Percentiles rank a stretch among this genome's conserved stretches.
These are phyloP conservation scores for Decorospora gaudefroyi DNA, from an alignment of 2,329 filamentous ascomycete species.

Conservation along the genomic window DNA sequence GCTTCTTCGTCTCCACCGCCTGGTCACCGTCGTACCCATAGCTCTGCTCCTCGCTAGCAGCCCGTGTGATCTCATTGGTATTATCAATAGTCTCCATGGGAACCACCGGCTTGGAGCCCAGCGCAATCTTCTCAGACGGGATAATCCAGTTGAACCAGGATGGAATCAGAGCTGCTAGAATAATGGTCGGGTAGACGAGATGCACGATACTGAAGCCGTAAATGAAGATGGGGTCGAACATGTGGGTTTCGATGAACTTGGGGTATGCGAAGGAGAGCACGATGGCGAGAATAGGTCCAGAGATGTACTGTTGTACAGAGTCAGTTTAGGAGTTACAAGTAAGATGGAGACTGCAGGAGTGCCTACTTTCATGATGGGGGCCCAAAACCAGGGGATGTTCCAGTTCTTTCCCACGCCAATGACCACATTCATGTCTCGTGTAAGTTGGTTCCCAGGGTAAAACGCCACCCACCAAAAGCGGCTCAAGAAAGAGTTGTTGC, in stretches of 20 bases:
- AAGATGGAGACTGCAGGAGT: neutral
- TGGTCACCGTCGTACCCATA: neutral
- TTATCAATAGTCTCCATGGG: slow-evolving; percentile 10
- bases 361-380: slow-evolving; percentile 20
- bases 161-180: slow-evolving; percentile 3
- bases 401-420: slow-evolving; percentile 58
- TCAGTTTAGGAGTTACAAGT: neutral
- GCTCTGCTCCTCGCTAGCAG: slow-evolving; percentile 3
- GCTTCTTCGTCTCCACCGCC: neutral
- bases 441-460: slow-evolving; percentile 61
- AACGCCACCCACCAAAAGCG: slow-evolving; percentile 53
- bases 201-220: slow-evolving; percentile 29
- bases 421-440: slow-evolving; percentile 58
- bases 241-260: slow-evolving; percentile 20
- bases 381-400: slow-evolving; percentile 57
- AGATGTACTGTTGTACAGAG: slow-evolving; percentile 16
- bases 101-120: slow-evolving; percentile 6
- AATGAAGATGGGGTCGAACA: slow-evolving; percentile 32
- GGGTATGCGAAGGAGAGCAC: slow-evolving; percentile 33
- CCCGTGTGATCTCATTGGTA: neutral
- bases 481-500: slow-evolving; percentile 16
- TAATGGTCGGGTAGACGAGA: slow-evolving; percentile 5
- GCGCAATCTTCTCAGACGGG: neutral
- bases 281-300: slow-evolving; percentile 29
- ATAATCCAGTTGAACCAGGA: slow-evolving; percentile 8